Conservation (phyloP, 306 rosid genomes). For the Quercus wislizeni region DNA sequence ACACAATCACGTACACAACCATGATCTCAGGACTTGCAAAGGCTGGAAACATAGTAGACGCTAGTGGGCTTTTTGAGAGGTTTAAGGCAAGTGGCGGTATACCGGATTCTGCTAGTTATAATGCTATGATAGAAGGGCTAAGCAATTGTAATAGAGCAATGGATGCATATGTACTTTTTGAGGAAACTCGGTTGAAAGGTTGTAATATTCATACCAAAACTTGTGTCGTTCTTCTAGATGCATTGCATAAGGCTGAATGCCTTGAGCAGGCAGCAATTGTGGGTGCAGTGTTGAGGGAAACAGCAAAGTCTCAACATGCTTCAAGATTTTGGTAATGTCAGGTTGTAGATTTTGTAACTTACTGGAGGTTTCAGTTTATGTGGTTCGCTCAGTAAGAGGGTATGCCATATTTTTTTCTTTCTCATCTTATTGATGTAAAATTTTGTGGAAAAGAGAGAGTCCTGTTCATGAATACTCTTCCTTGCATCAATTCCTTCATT, state of each 20-base stretch:
- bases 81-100: slow-evolving; percentile 69
- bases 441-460: not conserved
- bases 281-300: slow-evolving; percentile 81
- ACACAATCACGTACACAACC: slow-evolving; percentile 71
- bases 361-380: slow-evolving; percentile 12
- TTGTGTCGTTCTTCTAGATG: slow-evolving; percentile 80
- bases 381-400: not conserved
- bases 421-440: not conserved
- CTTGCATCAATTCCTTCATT: slow-evolving; percentile 19
- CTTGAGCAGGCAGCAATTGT: slow-evolving; percentile 93
- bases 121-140: slow-evolving; percentile 85
- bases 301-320: slow-evolving; percentile 88
- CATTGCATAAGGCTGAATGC: slow-evolving; percentile 85
- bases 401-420: not conserved
- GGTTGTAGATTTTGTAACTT: slow-evolving; percentile 1
- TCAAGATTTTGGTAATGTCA: slow-evolving; percentile 55
- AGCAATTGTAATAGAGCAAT: slow-evolving; percentile 68
- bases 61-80: slow-evolving; percentile 67
- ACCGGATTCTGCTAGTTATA: slow-evolving; percentile 82
- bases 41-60: slow-evolving; percentile 82
- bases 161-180: slow-evolving; percentile 83
- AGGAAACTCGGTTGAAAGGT: slow-evolving; percentile 81
- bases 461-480: not conserved
- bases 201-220: slow-evolving; percentile 70
- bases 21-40: slow-evolving; percentile 90